These are phyloP conservation scores for Salix caprea DNA, from an alignment of 345 rosid genomes.

Conservation along the genomic window DNA sequence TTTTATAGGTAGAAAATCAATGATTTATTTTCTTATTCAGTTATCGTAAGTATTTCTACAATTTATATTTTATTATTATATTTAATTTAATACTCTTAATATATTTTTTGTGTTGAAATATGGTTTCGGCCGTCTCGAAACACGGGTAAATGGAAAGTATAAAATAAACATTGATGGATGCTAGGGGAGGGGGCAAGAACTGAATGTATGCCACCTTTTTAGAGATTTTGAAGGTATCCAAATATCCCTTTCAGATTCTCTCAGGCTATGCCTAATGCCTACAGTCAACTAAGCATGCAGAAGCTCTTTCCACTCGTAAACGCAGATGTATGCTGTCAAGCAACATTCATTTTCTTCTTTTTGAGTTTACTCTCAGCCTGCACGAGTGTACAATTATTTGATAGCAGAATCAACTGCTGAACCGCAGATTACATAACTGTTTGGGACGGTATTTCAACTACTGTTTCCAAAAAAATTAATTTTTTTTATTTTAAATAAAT, in stretches of 20 bases:
- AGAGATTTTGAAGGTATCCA: background rate
- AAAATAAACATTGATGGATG: background rate
- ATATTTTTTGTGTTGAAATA: too few relatives aligned
- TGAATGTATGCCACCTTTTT: background rate
- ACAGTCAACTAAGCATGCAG: background rate
- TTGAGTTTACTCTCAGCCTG: background rate
- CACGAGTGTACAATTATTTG: background rate
- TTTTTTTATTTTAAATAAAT: too few relatives aligned
- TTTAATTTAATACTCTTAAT: too few relatives aligned
- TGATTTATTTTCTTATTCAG: too few relatives aligned
- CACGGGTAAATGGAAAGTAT: too few relatives aligned
- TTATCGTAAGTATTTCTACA: fast-evolving
- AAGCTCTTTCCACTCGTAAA: background rate
- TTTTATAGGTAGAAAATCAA: too few relatives aligned
- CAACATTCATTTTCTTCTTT: too few relatives aligned
- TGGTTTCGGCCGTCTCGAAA: too few relatives aligned
- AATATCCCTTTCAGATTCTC: background rate
- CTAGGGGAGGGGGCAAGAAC: background rate
- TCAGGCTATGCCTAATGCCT: background rate
- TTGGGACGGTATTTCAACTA: too few relatives aligned
- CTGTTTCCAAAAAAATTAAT: too few relatives aligned
- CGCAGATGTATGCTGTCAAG: too few relatives aligned
- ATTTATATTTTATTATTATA: too few relatives aligned
- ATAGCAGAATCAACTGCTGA: background rate
- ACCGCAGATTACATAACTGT: background rate